These are phyloP conservation scores for Russula griseocarnosa DNA, from an alignment of 768 basidiomycete genomes.

Conservation along the genomic window DNA sequence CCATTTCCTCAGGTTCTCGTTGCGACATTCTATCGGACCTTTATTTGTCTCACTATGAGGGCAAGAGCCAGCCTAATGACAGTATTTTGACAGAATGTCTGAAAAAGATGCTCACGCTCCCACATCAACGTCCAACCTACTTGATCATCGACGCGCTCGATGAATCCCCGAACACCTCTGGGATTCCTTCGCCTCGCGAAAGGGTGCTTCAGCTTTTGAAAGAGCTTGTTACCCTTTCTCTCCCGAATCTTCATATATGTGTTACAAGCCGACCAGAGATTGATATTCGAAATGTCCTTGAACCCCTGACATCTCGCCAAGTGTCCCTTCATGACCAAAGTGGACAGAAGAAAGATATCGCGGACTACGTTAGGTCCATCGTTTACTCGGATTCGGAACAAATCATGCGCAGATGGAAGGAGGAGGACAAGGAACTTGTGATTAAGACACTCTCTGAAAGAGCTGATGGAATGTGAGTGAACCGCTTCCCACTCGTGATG, in stretches of 20 bases:
- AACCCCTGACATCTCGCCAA: neutral
- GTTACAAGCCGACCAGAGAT: slow-evolving; percentile 8
- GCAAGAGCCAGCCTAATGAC: neutral
- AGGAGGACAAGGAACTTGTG: neutral
- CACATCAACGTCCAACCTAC: neutral
- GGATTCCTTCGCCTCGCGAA: neutral
- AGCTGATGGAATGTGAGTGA: slow-evolving; percentile 15
- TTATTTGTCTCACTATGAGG: neutral
- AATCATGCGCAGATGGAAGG: slow-evolving; percentile 2
- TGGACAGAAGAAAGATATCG: slow-evolving; percentile 8
- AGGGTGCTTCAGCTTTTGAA: neutral
- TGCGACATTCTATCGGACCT: neutral
- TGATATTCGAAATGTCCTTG: slow-evolving; percentile 4
- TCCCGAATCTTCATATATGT: slow-evolving; percentile 2
- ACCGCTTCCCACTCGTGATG: neutral
- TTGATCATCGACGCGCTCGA: slow-evolving; percentile 11
- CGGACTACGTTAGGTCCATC: neutral
- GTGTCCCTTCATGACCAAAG: slow-evolving; percentile 5
- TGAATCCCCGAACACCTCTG: slow-evolving; percentile 1
- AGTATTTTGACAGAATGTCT: neutral
- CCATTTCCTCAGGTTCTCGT: neutral
- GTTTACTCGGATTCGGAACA: slow-evolving; percentile 5
- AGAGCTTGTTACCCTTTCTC: neutral
- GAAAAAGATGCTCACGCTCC: slow-evolving; percentile 1
- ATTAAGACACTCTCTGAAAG: slow-evolving; percentile 1